Conservation (phyloP, 2,329 filamentous ascomycete genomes). For the Botrytis byssoidea region DNA sequence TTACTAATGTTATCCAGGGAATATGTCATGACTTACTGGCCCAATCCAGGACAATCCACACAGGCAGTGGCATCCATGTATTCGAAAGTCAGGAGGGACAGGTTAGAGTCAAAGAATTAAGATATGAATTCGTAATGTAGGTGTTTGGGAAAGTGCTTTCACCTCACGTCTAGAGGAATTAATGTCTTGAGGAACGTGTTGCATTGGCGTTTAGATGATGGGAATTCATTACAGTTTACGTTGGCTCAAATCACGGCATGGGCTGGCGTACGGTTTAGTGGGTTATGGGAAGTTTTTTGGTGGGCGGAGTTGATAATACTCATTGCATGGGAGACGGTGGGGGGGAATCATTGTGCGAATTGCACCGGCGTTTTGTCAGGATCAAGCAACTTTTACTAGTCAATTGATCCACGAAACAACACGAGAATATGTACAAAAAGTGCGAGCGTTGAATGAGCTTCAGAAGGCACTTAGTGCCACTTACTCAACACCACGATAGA, state of each 20-base stretch:
- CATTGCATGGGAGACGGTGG: conserved; percentile 5
- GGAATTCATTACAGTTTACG: conserved; percentile 7
- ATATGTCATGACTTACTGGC: conserved; percentile 40
- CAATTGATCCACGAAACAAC: conserved; percentile 12
- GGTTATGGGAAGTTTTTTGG: not conserved
- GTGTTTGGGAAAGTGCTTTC: not conserved
- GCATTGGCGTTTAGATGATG: conserved; percentile 15
- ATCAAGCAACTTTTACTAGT: not conserved
- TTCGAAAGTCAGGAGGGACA: conserved; percentile 31
- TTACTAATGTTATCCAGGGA: conserved; percentile 33
- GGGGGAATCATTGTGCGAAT: not conserved
- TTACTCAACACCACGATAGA: conserved; percentile 5
- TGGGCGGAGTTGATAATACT: conserved; percentile 12
- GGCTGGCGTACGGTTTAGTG: conserved; percentile 9
- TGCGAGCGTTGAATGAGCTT: not conserved
- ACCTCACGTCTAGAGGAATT: not conserved
- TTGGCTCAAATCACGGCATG: conserved; percentile 14
- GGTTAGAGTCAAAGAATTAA: conserved; percentile 14
- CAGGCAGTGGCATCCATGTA: conserved; percentile 36
- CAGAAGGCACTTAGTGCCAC: not conserved
- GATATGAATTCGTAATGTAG: conserved; percentile 1
- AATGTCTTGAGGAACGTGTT: conserved; percentile 13
- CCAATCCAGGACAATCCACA: conserved; percentile 32
- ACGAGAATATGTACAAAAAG: conserved; percentile 9
- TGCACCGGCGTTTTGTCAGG: conserved; percentile 16